phyloP scores from a whole-genome alignment of 495 filamentous ascomycete genomes.

The Sordaria brevicollis region DNA sequence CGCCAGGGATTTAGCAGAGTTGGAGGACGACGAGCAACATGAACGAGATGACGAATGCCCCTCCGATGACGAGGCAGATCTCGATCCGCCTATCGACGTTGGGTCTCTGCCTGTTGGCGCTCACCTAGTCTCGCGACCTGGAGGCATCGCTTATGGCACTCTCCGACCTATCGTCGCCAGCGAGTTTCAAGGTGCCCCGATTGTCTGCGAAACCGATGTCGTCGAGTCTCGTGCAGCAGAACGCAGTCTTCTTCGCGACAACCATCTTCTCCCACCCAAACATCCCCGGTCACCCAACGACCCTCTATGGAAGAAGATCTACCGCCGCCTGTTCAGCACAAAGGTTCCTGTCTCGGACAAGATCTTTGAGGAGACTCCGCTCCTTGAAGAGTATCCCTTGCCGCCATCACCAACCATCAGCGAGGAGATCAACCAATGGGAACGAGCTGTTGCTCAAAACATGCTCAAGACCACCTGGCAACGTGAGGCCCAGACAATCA shows the following conservation, averaged over 20 bases:
- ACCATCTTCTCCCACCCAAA: conserved; percentile 59
- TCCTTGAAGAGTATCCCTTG: not conserved
- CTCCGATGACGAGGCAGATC: conserved; percentile 25
- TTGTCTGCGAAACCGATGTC: conserved; percentile 36
- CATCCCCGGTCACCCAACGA: conserved; percentile 25
- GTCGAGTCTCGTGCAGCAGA: conserved; percentile 60
- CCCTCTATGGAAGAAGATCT: conserved; percentile 18
- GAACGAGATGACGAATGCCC: conserved; percentile 10
- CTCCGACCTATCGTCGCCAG: conserved; percentile 32
- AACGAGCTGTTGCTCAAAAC: conserved; percentile 62
- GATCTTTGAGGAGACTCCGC: not conserved
- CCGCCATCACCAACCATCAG: conserved; percentile 14
- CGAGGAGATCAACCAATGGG: conserved; percentile 45
- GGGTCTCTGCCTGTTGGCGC: conserved; percentile 19
- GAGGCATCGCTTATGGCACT: conserved; percentile 52
- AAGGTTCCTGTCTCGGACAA: conserved; percentile 34
- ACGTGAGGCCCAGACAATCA: conserved; percentile 59
- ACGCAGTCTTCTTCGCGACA: conserved; percentile 65
- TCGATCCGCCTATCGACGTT: conserved; percentile 11
- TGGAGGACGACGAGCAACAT: conserved; percentile 32
- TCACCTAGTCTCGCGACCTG: conserved; percentile 57
- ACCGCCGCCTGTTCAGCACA: conserved; percentile 34
- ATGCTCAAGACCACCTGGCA: conserved; percentile 76
- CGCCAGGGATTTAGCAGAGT: conserved; percentile 55
- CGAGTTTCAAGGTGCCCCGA: conserved; percentile 42